A percentile compares a stretch with the other conserved stretches of the same genome.
phyloP scores from a whole-genome alignment of 2,329 filamentous ascomycete species.

The Sclerotinia trifoliorum region DNA sequence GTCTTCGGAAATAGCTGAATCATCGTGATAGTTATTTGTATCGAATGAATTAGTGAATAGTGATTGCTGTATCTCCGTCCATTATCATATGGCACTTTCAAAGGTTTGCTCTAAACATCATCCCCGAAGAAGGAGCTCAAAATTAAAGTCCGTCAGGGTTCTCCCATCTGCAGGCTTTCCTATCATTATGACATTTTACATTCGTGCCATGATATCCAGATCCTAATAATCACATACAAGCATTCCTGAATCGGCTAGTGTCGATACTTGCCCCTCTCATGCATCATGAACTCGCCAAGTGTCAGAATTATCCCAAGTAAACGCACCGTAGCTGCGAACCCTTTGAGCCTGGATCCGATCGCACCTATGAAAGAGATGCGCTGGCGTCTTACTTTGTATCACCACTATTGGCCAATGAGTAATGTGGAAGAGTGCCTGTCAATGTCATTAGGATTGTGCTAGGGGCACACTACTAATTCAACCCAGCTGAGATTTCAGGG shows the following conservation, averaged over 20 bases:
- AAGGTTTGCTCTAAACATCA: background rate
- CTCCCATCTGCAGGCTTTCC: too few species aligned
- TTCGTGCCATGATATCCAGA: background rate
- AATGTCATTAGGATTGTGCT: background rate
- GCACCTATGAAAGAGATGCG: background rate
- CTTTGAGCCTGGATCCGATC: background rate
- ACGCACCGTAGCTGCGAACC: background rate
- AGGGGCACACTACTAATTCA: background rate
- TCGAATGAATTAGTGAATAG: background rate
- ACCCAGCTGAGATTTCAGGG: background rate
- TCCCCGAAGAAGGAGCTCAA: background rate
- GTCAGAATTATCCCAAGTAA: background rate
- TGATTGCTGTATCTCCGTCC: background rate
- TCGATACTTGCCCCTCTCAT: background rate
- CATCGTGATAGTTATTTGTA: background rate
- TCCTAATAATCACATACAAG: background rate
- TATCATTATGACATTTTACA: too few species aligned
- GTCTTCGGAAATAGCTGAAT: background rate
- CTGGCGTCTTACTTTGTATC: background rate
- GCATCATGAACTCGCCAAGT: background rate
- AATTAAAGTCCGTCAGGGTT: background rate
- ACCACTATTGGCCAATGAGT: background rate
- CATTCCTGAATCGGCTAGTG: background rate
- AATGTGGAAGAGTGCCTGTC: background rate
- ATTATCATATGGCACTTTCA: background rate